phyloP scores from a whole-genome alignment of 2,329 filamentous ascomycete genomes.

The Stachybotrys echinatus region DNA sequence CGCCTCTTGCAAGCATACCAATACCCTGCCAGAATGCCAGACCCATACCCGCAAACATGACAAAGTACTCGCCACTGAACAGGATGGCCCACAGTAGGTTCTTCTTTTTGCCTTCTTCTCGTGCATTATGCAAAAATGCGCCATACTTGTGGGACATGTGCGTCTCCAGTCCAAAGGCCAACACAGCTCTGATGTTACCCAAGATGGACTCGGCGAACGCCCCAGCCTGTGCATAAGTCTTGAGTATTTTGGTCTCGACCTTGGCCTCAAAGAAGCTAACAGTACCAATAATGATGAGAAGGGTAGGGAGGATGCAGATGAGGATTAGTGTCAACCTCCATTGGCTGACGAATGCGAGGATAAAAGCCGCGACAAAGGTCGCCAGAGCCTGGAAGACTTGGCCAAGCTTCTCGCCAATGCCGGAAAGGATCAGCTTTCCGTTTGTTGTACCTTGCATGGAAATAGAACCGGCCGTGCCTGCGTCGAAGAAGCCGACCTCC shows the following conservation, averaged over 20 bases:
- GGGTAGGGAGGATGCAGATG: slow-evolving; percentile 9
- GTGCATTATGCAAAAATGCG: slow-evolving; percentile 23
- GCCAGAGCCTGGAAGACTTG: slow-evolving; percentile 27
- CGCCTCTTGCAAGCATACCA: slow-evolving; percentile 23
- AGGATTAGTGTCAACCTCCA: slow-evolving; percentile 35
- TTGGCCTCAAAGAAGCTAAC: slow-evolving; percentile 13
- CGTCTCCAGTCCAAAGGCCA: slow-evolving; percentile 30
- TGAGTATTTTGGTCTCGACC: slow-evolving; percentile 23
- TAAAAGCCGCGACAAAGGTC: slow-evolving; percentile 27
- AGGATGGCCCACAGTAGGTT: slow-evolving; percentile 25
- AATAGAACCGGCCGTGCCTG: slow-evolving; percentile 28
- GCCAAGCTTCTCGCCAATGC: slow-evolving; percentile 30
- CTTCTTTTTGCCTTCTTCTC: slow-evolving; percentile 24
- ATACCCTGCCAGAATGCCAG: slow-evolving; percentile 37
- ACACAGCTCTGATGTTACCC: slow-evolving; percentile 26
- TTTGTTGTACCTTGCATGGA: slow-evolving; percentile 30
- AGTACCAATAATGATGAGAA: slow-evolving; percentile 16
- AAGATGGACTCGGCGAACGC: slow-evolving; percentile 25
- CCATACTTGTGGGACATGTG: slow-evolving; percentile 28
- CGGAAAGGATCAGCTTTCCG: slow-evolving; percentile 29
- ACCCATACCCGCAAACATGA: slow-evolving; percentile 31
- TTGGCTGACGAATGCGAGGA: slow-evolving; percentile 28
- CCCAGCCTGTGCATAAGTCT: slow-evolving; percentile 21
- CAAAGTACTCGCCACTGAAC: slow-evolving; percentile 27
- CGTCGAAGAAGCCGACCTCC: slow-evolving; percentile 43